phyloP scores from a whole-genome alignment of 805 yeast genomes.

The Pichia cabralensis region DNA sequence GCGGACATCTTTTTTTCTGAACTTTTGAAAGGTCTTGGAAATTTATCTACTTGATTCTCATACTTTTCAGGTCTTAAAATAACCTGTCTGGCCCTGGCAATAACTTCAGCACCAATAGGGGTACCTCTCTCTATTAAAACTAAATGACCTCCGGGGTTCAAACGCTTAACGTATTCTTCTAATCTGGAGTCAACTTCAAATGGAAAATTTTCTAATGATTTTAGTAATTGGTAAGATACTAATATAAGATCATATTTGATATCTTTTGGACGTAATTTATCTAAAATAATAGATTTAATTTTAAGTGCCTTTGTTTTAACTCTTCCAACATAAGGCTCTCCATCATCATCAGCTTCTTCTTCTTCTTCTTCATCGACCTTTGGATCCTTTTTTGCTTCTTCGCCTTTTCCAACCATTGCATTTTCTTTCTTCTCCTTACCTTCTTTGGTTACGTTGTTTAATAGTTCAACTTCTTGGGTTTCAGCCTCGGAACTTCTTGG shows the following conservation, averaged over 20 bases:
- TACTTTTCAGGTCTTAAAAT: conserved; percentile 77
- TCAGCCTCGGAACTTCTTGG: conserved; percentile 28
- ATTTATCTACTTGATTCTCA: conserved; percentile 44
- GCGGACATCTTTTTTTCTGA: conserved; percentile 9
- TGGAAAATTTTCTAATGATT: conserved; percentile 53
- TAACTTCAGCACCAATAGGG: conserved; percentile 77
- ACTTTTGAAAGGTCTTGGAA: conserved; percentile 59
- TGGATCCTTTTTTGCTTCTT: conserved; percentile 5
- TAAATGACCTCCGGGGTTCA: conserved; percentile 72
- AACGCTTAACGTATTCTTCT: conserved; percentile 44
- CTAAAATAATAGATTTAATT: conserved; percentile 45
- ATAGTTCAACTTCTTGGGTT: conserved; percentile 18
- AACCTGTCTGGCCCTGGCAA: conserved; percentile 84
- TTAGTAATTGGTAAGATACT: conserved; percentile 67
- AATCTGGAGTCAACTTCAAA: conserved; percentile 61
- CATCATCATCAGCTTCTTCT: conserved; percentile 10
- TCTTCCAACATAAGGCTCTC: conserved; percentile 34
- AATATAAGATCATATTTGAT: conserved; percentile 72
- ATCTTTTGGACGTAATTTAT: conserved; percentile 37
- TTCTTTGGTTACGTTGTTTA: conserved; percentile 6
- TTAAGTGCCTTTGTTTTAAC: conserved; percentile 49
- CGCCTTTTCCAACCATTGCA: too few relatives aligned
- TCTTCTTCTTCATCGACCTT: conserved; percentile 21
- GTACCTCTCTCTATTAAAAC: conserved; percentile 83
- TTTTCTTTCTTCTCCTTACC: conserved; percentile 3